Base-by-base conservation (phyloP, 495 filamentous ascomycete species). In the Trichocladium uniseriatum region DNA sequence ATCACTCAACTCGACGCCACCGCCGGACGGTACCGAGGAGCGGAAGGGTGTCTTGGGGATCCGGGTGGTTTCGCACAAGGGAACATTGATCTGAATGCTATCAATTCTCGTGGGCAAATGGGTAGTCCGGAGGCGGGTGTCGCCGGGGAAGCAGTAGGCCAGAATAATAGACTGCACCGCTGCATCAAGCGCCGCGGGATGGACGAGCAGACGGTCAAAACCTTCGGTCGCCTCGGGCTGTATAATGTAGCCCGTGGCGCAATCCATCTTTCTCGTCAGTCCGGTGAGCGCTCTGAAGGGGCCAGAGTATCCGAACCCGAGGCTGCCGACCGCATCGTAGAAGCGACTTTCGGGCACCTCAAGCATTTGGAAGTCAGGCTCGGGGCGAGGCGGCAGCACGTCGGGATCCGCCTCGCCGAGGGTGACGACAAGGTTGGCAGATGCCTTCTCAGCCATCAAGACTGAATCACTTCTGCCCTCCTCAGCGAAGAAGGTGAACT, bases 161-260 rank as follows among this genome's bases (percentile, higher is more conserved):
- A 63, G 42, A 7, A 69, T 22, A 1, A 58, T 36, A 27, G 55
- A 38, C 32, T 67, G 64, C 22, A 67, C 53, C 0, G 62, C 60
- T 3, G 41, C 45, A 40, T 69, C 66, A 6, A 69, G 51, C 0
- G 45, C 32, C 0, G 47, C 57, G 0, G 64, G 66, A 35, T 69
- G 66, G 5, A 69, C 11, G 6, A 63, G 18, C 0, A 59, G 38
- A 19, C 38, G 48, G 29, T 27, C 24, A 18, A 18, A 16, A n/a
- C 13, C 32, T 3, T 47, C 20, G 9, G 11, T n/a, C 20, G n/a
- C 19, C 8, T 22, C 6, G 18, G 13, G 27, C 18, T 11, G 8
- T 16, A 16, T 14, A 15, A 22, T 38, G 15, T 11, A 19, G 3
- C 19, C 27, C 9, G 29, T 36, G 24, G 45, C 45, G 14, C 16